phyloP scores from a whole-genome alignment of 139 green algal genomes.

The Chlamydomonas sp. region DNA sequence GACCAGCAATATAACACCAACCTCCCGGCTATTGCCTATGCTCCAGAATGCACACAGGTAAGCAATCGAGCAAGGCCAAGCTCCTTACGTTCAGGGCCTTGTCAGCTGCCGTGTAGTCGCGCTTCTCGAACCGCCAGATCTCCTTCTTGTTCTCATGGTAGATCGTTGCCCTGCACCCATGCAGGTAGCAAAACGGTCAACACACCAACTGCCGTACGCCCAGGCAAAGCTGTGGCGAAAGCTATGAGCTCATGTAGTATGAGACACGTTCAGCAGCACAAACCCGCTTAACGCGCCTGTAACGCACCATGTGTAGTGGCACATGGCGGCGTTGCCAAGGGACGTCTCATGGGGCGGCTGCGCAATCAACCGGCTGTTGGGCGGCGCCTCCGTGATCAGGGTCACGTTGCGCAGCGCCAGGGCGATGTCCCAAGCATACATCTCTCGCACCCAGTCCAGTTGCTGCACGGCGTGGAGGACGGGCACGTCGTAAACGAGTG shows the following conservation, averaged over 20 bases:
- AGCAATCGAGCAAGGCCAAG: not conserved
- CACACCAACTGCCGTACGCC: not conserved
- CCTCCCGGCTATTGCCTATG: not conserved
- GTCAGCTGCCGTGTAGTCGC: conserved; percentile 49
- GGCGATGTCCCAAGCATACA: conserved; percentile 87
- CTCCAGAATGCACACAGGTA: not conserved
- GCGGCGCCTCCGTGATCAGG: conserved; percentile 52
- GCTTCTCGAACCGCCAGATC: conserved; percentile 49
- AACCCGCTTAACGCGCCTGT: conserved; percentile 4
- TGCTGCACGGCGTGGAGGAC: conserved; percentile 27
- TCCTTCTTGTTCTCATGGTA: conserved; percentile 36
- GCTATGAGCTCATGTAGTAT: not conserved
- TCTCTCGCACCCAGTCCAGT: conserved; percentile 87
- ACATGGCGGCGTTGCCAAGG: conserved; percentile 75
- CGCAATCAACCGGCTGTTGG: conserved; percentile 69
- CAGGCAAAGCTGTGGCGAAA: not conserved
- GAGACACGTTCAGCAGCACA: not conserved
- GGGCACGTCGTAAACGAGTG: not conserved
- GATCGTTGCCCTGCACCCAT: not conserved
- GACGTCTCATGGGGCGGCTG: conserved; percentile 70
- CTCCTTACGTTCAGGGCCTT: conserved; percentile 30
- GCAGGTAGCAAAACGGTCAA: not conserved
- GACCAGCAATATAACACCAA: conserved; percentile 12
- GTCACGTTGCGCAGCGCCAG: conserved; percentile 57
- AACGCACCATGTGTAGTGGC: conserved; percentile 92